phyloP scores from a whole-genome alignment of 2,329 filamentous ascomycete genomes.

The Botrytis deweyae region DNA sequence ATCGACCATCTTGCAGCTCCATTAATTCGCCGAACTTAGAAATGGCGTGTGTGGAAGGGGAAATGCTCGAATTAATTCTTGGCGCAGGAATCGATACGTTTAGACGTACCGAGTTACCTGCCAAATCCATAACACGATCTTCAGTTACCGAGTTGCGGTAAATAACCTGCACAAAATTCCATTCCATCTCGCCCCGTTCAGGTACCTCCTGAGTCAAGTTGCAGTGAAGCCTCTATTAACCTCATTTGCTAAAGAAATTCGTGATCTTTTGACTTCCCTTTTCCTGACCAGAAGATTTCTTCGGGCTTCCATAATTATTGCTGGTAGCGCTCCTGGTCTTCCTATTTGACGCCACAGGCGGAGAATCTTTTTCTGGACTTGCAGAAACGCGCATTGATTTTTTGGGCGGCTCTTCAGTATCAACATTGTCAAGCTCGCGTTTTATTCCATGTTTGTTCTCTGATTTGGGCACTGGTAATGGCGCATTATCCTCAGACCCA shows the following conservation, averaged over 20 bases:
- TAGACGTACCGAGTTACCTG: not conserved
- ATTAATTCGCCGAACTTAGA: not conserved
- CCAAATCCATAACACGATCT: not conserved
- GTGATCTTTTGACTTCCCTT: conserved; percentile 49
- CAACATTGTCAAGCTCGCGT: conserved; percentile 33
- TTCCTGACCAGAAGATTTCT: conserved; percentile 29
- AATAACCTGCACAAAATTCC: not conserved
- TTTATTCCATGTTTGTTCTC: conserved; percentile 34
- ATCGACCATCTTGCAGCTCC: not conserved
- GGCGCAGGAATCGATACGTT: not conserved
- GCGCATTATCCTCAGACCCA: conserved; percentile 35
- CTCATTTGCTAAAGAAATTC: conserved; percentile 48
- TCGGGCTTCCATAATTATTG: conserved; percentile 35
- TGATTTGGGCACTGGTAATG: conserved; percentile 31
- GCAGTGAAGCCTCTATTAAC: not conserved
- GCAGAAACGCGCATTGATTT: conserved; percentile 32
- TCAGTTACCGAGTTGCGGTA: not conserved
- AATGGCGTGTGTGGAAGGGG: not conserved
- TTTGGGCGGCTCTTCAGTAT: conserved; percentile 31
- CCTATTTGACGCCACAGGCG: conserved; percentile 28
- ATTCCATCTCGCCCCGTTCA: not conserved
- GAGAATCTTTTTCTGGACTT: conserved; percentile 26
- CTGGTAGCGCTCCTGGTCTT: conserved; percentile 38
- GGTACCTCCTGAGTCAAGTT: not conserved
- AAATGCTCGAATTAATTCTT: not conserved